phyloP scores from a whole-genome alignment of 2,329 filamentous ascomycete genomes.

The Beauveria sp. region DNA sequence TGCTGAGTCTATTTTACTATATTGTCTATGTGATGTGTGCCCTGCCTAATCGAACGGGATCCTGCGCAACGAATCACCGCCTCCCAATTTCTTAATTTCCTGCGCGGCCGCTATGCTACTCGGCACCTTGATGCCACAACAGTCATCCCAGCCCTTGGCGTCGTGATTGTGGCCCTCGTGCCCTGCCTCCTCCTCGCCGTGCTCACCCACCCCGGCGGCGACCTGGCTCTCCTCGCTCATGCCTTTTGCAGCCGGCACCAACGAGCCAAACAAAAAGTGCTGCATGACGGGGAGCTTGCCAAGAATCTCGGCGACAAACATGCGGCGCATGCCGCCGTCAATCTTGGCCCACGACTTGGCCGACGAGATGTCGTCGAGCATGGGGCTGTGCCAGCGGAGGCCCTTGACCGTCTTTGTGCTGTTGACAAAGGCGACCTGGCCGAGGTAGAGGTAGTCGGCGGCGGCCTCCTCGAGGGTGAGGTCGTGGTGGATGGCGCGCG shows the following conservation, averaged over 20 bases:
- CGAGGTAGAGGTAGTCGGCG: slow-evolving; percentile 79
- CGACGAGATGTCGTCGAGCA: slow-evolving; percentile 94
- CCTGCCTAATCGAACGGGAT: slow-evolving; percentile 67
- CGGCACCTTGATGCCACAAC: slow-evolving; percentile 95
- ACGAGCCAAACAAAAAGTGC: slow-evolving; percentile 86
- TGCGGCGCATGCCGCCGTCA: slow-evolving; percentile 88
- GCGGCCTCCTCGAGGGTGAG: slow-evolving; percentile 81
- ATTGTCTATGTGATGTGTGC: not conserved
- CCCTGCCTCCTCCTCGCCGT: slow-evolving; percentile 48
- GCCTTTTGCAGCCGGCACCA: slow-evolving; percentile 70
- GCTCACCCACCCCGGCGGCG: slow-evolving; percentile 35
- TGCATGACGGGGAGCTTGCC: slow-evolving; percentile 97
- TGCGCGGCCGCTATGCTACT: slow-evolving; percentile 86
- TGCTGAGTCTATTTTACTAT: not conserved
- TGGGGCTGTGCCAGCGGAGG: slow-evolving; percentile 90
- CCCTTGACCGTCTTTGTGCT: slow-evolving; percentile 93
- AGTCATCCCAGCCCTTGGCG: slow-evolving; percentile 79
- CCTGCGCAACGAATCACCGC: slow-evolving; percentile 54
- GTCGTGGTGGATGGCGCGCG: slow-evolving; percentile 76
- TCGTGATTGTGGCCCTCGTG: slow-evolving; percentile 57
- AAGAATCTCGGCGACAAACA: slow-evolving; percentile 91
- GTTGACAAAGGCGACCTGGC: slow-evolving; percentile 91
- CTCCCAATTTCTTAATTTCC: slow-evolving; percentile 71
- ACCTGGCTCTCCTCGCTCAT: slow-evolving; percentile 64
- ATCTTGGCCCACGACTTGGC: slow-evolving; percentile 89